phyloP scores from a whole-genome alignment of 73 alveolate species.

The Uronychia setigera region DNA sequence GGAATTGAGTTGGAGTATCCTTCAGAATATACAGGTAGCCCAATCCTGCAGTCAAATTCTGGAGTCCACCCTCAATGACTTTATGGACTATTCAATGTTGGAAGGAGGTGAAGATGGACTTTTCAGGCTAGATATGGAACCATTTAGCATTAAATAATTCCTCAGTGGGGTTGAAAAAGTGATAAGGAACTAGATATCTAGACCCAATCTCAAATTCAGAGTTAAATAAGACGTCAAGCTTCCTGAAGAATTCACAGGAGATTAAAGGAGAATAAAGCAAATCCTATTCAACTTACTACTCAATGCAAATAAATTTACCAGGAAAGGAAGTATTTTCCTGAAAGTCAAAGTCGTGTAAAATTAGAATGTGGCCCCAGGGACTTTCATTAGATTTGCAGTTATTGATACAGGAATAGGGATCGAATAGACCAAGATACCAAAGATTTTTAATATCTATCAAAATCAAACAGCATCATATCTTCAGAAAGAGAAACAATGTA shows the following conservation, averaged over 20 bases:
- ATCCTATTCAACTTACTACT: conserved; percentile 2
- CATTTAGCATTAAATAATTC: neutral
- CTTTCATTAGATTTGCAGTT: neutral
- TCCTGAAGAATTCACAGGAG: neutral
- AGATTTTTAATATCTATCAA: neutral
- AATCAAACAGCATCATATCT: neutral
- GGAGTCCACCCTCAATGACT: neutral
- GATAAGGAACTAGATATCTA: neutral
- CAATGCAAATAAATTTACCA: conserved; percentile 13
- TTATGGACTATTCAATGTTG: conserved; percentile 6
- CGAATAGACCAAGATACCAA: neutral
- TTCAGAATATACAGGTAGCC: neutral
- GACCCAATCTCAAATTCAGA: neutral
- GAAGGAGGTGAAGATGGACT: neutral
- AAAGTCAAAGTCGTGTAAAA: neutral
- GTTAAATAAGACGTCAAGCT: neutral
- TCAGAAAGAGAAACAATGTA: neutral
- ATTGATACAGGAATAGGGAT: conserved; percentile 17
- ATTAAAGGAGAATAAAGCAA: neutral
- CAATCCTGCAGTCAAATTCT: neutral
- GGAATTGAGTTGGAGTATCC: neutral
- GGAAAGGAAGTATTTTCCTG: neutral
- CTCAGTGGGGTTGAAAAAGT: neutral
- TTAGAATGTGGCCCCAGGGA: neutral
- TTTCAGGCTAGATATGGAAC: neutral